Base-by-base conservation (phyloP, 306 rosid species). In the Argentina anserina region DNA sequence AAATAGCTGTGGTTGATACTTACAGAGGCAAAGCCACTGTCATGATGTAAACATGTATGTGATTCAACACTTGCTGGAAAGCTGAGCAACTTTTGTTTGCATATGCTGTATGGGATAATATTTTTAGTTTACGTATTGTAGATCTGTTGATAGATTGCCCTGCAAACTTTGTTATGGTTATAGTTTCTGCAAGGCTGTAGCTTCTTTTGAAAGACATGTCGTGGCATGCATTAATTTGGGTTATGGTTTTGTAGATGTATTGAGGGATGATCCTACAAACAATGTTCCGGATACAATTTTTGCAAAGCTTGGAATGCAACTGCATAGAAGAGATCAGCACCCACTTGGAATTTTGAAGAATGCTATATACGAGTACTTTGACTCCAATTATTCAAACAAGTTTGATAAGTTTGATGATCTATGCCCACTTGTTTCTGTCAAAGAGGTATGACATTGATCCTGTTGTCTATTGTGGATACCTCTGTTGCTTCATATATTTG, bases 271-370 rank as follows among this genome's bases (percentile, higher is more conserved):
- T 63, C 95, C 96, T 50, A 88, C 95, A 46, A 94, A 94, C 81
- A 94, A 94, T 81, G 97, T 91, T 66, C 99, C 96, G 2, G 96
- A 94, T 79, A 81, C 82, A 5, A 91, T 94, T 68, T 94, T 88
- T 69, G 76, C 91, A 5, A 94, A 89, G 81, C 92, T 94, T 72
- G 97, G 99, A 61, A 68, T 91, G 96, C 96, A 94, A 78, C 97
- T 94, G 78, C 99, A 94, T 71, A 87, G 89, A 81, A 85, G 95
- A 88, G 88, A 89, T 79, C 85, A 89, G 20, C 99, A 91, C 72
- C 97, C 96, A 5, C 89, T 91, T 70, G 99, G 97, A 55, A 94
- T 91, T 73, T 67, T 94, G 72, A 94, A 88, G 91, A 94, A 94
- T 76, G 89, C 88, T 3, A 91, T 94, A 75, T 75, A 85, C 18